A percentile compares a stretch with the other conserved stretches of the same genome.
phyloP scores from a whole-genome alignment of 805 yeast species.

The Starmerella riodocensis region DNA sequence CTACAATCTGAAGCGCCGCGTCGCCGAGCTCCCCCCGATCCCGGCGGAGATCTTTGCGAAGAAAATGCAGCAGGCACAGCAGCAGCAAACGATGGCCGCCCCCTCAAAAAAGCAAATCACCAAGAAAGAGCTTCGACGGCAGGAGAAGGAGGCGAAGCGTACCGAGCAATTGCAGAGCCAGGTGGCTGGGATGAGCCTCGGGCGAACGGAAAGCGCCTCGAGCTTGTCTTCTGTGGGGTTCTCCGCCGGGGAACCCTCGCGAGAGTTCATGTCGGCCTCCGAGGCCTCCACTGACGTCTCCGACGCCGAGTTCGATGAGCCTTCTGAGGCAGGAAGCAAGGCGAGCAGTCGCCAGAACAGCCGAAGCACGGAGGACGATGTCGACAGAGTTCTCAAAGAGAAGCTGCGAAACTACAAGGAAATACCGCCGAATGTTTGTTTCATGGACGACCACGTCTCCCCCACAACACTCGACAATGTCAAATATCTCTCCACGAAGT shows the following conservation, averaged over 20 bases:
- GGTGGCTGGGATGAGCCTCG: slow-evolving; percentile 4
- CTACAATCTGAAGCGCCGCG: slow-evolving; percentile 85
- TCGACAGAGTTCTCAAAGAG: slow-evolving; percentile 22
- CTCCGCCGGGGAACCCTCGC: slow-evolving; percentile 16
- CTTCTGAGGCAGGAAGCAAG: not conserved
- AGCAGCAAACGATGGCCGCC: slow-evolving; percentile 23
- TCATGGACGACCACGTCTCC: slow-evolving; percentile 37
- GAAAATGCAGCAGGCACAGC: slow-evolving; percentile 35
- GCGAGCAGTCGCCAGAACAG: not conserved
- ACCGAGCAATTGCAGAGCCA: slow-evolving; percentile 5
- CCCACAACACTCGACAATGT: slow-evolving; percentile 45
- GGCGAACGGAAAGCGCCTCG: slow-evolving; percentile 2
- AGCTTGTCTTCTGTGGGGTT: slow-evolving; percentile 11
- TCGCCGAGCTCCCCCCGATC: slow-evolving; percentile 67
- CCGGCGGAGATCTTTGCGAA: slow-evolving; percentile 56
- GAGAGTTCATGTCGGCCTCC: slow-evolving; percentile 7
- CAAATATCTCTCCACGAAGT: slow-evolving; percentile 62
- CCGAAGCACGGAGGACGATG: slow-evolving; percentile 14
- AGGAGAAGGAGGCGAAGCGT: slow-evolving; percentile 22
- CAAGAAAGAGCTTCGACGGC: slow-evolving; percentile 28
- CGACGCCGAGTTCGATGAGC: slow-evolving; percentile 14
- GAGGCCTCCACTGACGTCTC: slow-evolving; percentile 6
- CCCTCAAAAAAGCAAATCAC: slow-evolving; percentile 25
- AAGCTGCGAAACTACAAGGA: slow-evolving; percentile 20
- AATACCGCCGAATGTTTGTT: slow-evolving; percentile 28